phyloP scores from a whole-genome alignment of 2,329 filamentous ascomycete genomes.

The Fusarium sp. region DNA sequence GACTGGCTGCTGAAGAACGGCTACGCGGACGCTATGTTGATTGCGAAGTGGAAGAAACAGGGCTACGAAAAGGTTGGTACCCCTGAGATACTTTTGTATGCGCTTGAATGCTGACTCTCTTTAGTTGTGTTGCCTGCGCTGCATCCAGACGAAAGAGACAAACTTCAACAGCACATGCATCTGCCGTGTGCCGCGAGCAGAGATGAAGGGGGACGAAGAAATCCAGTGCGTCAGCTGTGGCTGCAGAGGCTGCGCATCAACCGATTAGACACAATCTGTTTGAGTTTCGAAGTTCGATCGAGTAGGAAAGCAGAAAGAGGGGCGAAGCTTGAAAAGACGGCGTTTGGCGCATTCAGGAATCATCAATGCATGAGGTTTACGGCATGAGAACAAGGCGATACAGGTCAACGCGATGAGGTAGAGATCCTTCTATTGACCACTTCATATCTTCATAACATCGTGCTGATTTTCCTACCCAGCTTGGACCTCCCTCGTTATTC shows the following conservation, averaged over 20 bases:
- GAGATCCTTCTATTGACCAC: constrained; percentile 50
- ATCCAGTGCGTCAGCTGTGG: constrained; percentile 96
- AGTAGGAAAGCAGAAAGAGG: not conserved
- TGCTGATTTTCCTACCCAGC: constrained; percentile 49
- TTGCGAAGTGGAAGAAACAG: constrained; percentile 99
- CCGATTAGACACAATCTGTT: constrained; percentile 65
- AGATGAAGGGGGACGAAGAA: constrained; percentile 89
- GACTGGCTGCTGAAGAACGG: constrained; percentile 97
- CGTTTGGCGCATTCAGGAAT: constrained; percentile 42
- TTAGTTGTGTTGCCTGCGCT: constrained; percentile 91
- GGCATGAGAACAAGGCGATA: constrained; percentile 13
- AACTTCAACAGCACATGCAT: constrained; percentile 99
- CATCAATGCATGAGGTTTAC: constrained; percentile 17
- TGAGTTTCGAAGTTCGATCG: not conserved
- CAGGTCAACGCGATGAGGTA: constrained; percentile 48
- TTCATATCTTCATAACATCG: constrained; percentile 47
- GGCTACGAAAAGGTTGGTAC: constrained; percentile 90
- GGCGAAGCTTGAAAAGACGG: constrained; percentile 30
- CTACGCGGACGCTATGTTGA: constrained; percentile 93
- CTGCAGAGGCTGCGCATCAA: constrained; percentile 88
- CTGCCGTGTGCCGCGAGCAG: constrained; percentile 89
- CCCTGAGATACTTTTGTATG: not conserved
- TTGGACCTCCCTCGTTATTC: constrained; percentile 26
- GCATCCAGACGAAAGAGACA: constrained; percentile 99
- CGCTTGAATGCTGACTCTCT: constrained; percentile 39